Base-by-base conservation (phyloP, 768 basidiomycete genomes). In the Crepidotus variabilis region DNA sequence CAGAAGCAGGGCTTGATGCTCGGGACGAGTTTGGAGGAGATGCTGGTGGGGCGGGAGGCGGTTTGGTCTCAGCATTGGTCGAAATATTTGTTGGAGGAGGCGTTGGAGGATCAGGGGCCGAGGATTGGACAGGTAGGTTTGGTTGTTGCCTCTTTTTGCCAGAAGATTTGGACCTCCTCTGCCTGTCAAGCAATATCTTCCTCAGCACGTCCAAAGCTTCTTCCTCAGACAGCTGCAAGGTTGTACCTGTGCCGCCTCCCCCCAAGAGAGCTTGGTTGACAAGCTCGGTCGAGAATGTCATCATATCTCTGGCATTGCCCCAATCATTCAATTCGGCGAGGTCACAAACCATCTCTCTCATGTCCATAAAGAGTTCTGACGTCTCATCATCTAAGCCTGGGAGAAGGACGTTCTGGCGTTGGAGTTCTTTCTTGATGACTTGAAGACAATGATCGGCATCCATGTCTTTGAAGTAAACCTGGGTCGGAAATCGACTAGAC, bases 261-360 rank as follows among this genome's bases (percentile, higher is more conserved):
- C 28, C 49, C 8, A 69, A 63, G 47, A 80, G 72, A 0, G 78
- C 83, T 1, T 62, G 28, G 16, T 72, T 67, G 10, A 75, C 66
- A 71, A 88, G 76, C 46, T 74, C 66, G 62, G 78, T 81, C 0
- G 81, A 67, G 4, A 86, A 68, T 0, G 79, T 80, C 51, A 79
- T 72, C 65, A 87, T 75, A 58, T 88, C 87, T 6, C 86, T 77
- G 2, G 86, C 87, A 50, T 88, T 88, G 13, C 86, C 87, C 87
- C 87, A 88, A 1, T 79, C 78, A 3, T 74, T 71, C 0, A 86
- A 67, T 9, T 57, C 39, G 7, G 80, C 71, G 59, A 87, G 70
- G 13, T 75, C 57, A 6, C 65, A 55, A 54, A 87, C 61, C 9
- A 78, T 22, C 0, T 57, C 60, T n/a, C 68, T 63, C 72, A 85